phyloP scores from a whole-genome alignment of 2,329 filamentous ascomycete genomes.

The Alternaria sp. region DNA sequence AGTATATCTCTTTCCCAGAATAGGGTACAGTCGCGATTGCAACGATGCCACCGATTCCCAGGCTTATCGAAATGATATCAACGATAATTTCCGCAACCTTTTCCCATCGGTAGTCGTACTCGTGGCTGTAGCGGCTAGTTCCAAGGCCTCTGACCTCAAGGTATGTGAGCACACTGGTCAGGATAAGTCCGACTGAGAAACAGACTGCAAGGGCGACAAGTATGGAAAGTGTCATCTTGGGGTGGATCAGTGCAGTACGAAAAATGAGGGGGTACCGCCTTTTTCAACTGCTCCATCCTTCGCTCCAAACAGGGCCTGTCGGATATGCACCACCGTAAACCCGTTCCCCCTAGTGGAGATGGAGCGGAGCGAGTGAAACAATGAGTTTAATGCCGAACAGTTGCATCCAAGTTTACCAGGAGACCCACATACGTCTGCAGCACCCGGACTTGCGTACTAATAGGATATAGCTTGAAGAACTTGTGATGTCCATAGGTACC shows the following conservation, averaged over 20 bases:
- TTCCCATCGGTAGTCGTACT: slow-evolving; percentile 12
- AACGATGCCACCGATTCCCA: slow-evolving; percentile 3
- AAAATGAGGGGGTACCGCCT: slow-evolving; percentile 12
- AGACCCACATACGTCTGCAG: slow-evolving; percentile 5
- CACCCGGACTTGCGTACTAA: neutral
- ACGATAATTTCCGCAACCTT: slow-evolving; percentile 7
- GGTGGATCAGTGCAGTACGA: slow-evolving; percentile 2
- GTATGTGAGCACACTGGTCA: slow-evolving; percentile 8
- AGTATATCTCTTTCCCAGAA: slow-evolving; percentile 3
- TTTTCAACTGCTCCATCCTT: slow-evolving; percentile 4
- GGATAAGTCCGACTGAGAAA: slow-evolving; percentile 9
- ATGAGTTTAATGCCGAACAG: neutral
- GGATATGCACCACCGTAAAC: neutral
- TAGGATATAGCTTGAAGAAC: slow-evolving; percentile 2
- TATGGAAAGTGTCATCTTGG: slow-evolving; percentile 13
- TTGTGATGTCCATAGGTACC: slow-evolving; percentile 11
- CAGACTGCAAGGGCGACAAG: slow-evolving; percentile 10
- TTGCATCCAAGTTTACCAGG: slow-evolving; percentile 1
- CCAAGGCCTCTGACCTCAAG: slow-evolving; percentile 8
- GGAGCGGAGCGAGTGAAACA: slow-evolving; percentile 1
- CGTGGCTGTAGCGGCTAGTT: neutral
- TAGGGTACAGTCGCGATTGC: slow-evolving; percentile 13
- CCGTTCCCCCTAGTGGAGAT: neutral
- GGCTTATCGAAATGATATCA: neutral
- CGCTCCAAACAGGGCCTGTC: neutral